Base-by-base conservation (phyloP, 192 early-diverging fungal genomes). In the Coemansia sp. region DNA sequence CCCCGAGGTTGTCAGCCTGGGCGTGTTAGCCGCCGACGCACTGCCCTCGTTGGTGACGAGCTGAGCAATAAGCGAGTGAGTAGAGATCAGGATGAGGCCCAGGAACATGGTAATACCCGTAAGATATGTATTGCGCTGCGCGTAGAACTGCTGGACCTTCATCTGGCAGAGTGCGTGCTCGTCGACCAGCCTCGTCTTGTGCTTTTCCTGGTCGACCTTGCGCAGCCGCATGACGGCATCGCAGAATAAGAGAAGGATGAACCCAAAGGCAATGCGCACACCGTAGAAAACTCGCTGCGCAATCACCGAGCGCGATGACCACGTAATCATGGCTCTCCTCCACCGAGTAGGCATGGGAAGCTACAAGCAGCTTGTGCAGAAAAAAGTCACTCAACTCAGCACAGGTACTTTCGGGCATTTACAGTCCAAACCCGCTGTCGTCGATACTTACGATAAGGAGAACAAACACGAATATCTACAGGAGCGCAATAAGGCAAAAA, bases 71-170 rank as follows among this genome's bases (percentile, higher is more conserved):
- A 85, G 73, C 41, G 73, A 65, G 61, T 85, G 73, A 8, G 77
- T 85, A 1, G 74, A 76, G 20, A 70, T 75, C 63, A 85, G 62
- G 20, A 84, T 84, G 49, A 85, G 66, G 0, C 83, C 83, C 37
- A 86, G 60, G 59, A 83, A 83, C 73, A 86, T 75, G n/a, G 84
- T 86, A 70, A 86, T 84, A 14, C 84, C 84, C 4, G 81, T 83
- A 63, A 86, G 67, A 29, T 86, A 86, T 17, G 83, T 75, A 64
- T 86, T 86, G 74, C 84, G 84, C 67, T 86, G 84, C 12, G 82
- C 82, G 35, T 85, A 85, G 70, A 85, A 85, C 72, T 81, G 68
- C 65, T 77, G 77, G 1, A 79, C 65, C 69, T 76, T 76, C 27
- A 74, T 68, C 70, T 85, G 78, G 75, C 83, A 81, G 53, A 77